Evolutionary conservation across 257 asterid species (phyloP).

Genomic region (Mitragyna speciosa): DNA sequence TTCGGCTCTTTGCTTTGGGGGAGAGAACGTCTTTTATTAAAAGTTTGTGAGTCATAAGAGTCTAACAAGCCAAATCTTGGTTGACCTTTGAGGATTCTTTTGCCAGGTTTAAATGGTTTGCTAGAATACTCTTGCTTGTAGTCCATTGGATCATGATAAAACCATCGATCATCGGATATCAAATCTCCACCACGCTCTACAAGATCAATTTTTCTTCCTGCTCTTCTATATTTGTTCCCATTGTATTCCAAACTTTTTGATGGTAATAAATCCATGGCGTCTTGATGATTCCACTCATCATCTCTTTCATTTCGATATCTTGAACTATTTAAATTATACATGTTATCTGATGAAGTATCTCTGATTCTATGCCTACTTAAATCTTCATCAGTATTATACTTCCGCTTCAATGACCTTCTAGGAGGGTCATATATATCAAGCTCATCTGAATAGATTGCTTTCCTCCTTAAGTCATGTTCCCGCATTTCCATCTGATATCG

Average conservation of each 20-base stretch:
- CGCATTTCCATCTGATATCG: slow-evolving; percentile 18
- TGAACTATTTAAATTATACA: slow-evolving; percentile 11
- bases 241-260: slow-evolving; percentile 20
- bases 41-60: slow-evolving; percentile 1
- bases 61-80: slow-evolving; percentile 11
- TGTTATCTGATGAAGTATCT: slow-evolving; percentile 4
- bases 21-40: slow-evolving; percentile 9
- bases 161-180: slow-evolving; percentile 19
- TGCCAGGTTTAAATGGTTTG: slow-evolving; percentile 18
- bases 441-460: slow-evolving; percentile 16
- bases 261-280: slow-evolving; percentile 7
- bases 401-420: slow-evolving; percentile 24
- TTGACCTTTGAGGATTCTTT: slow-evolving; percentile 14
- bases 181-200: slow-evolving; percentile 20
- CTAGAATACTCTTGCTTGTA: slow-evolving; percentile 18
- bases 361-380: slow-evolving; percentile 16
- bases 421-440: slow-evolving; percentile 1
- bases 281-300: slow-evolving; percentile 22
- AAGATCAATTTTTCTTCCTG: slow-evolving; percentile 2
- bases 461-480: slow-evolving; percentile 9
- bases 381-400: slow-evolving; percentile 24
- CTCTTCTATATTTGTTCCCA: neutral
- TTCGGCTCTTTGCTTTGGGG: slow-evolving; percentile 20
- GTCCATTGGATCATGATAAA: slow-evolving; percentile 11
- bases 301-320: slow-evolving; percentile 21